A percentile compares a stretch with the other conserved stretches of the same genome.
Conservation (phyloP, 345 rosid species). For the Sonneratia alba region DNA sequence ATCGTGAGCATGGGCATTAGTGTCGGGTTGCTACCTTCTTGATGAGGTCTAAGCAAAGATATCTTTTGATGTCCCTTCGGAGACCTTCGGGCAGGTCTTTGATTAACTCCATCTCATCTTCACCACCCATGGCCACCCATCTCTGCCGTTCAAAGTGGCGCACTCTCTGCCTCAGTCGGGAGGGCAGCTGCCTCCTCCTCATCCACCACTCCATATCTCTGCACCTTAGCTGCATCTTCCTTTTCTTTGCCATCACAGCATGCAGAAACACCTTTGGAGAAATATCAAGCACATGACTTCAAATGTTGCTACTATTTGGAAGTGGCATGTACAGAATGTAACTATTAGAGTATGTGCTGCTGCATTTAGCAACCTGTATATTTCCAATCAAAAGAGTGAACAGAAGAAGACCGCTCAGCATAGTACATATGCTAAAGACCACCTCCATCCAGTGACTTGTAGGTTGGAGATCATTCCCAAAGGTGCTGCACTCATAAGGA, state of each 20-base stretch:
- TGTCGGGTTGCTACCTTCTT: constrained; percentile 35
- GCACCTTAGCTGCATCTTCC: constrained; percentile 67
- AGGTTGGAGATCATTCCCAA: constrained; percentile 74
- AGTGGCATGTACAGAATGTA: neutral
- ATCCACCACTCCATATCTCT: constrained; percentile 93
- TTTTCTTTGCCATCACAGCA: constrained; percentile 66
- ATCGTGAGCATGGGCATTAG: neutral
- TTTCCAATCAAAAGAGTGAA: constrained; percentile 85
- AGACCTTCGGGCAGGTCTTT: constrained; percentile 80
- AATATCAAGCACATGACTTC: neutral
- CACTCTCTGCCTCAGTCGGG: constrained; percentile 60
- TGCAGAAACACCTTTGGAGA: constrained; percentile 54
- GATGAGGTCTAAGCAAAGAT: constrained; percentile 77
- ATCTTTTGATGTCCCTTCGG: constrained; percentile 70
- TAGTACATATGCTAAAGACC: constrained; percentile 60
- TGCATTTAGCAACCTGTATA: constrained; percentile 46
- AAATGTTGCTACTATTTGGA: neutral
- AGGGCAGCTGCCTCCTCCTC: constrained; percentile 81
- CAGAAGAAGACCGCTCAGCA: constrained; percentile 68
- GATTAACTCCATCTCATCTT: constrained; percentile 62
- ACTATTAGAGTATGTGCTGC: neutral
- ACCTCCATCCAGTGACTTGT: constrained; percentile 76
- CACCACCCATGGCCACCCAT: constrained; percentile 69
- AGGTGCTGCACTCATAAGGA: constrained; percentile 39
- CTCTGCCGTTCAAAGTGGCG: constrained; percentile 64